Conservation (phyloP, 768 basidiomycete species). For the Ramaria rubella region DNA sequence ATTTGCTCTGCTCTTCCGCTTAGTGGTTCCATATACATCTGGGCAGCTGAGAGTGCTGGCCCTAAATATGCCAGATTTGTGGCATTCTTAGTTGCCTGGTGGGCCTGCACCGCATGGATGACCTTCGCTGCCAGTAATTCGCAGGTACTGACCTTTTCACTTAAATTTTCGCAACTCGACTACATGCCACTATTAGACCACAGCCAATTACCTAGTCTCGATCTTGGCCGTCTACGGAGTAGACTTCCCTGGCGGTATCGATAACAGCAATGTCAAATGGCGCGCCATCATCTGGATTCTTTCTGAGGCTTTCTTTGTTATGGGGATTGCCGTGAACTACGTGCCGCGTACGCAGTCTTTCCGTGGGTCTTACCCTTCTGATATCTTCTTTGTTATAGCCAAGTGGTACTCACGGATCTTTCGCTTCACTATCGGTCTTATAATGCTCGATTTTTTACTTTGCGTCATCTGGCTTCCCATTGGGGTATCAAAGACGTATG, state of each 20-base stretch:
- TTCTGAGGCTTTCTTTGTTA: constrained; percentile 63
- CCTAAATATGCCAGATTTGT: constrained; percentile 80
- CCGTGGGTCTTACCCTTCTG: background rate
- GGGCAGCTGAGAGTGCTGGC: constrained; percentile 91
- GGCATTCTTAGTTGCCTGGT: constrained; percentile 89
- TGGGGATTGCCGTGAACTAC: constrained; percentile 79
- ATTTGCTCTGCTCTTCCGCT: constrained; percentile 84
- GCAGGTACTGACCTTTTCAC: constrained; percentile 43
- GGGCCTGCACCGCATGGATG: constrained; percentile 95
- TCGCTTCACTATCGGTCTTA: constrained; percentile 63
- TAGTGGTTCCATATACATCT: constrained; percentile 90
- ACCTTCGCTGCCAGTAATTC: constrained; percentile 87
- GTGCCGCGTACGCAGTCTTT: constrained; percentile 52
- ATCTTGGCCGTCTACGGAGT: constrained; percentile 74
- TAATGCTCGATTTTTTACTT: constrained; percentile 83
- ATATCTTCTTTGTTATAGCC: constrained; percentile 17
- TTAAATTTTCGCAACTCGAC: background rate
- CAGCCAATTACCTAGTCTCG: constrained; percentile 86
- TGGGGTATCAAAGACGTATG: constrained; percentile 82
- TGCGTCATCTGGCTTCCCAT: constrained; percentile 91
- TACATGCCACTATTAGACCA: constrained; percentile 42
- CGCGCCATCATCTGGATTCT: constrained; percentile 79
- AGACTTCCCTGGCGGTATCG: constrained; percentile 75
- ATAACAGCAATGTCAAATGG: constrained; percentile 72
- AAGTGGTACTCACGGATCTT: constrained; percentile 64